Conservation (phyloP, 371 early-diverging fungal genomes). For the Mucor indicus region DNA sequence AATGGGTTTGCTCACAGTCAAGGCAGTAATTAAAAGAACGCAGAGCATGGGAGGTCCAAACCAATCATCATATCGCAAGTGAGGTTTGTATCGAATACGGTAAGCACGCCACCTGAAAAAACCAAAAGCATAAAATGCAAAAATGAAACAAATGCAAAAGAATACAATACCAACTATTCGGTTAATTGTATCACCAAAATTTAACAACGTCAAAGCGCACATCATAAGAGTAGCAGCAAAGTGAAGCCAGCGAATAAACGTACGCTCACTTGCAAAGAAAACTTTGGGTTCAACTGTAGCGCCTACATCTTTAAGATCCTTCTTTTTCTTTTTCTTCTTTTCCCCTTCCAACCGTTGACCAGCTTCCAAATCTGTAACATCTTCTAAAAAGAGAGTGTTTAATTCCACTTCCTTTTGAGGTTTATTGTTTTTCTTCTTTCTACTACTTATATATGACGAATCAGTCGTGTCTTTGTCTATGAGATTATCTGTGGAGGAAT, state of each 20-base stretch:
- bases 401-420: not conserved
- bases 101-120: constrained; percentile 87
- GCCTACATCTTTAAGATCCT: constrained; percentile 8
- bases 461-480: not conserved
- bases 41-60: constrained; percentile 82
- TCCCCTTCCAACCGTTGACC: constrained; percentile 8
- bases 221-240: constrained; percentile 64
- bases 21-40: constrained; percentile 71
- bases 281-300: constrained; percentile 82
- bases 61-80: constrained; percentile 58
- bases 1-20: constrained; percentile 58
- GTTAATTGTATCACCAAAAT: constrained; percentile 69
- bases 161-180: constrained; percentile 65
- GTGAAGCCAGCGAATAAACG: constrained; percentile 84
- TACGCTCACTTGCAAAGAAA: constrained; percentile 97
- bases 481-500: constrained; percentile 20
- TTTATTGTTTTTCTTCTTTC: not conserved
- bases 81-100: constrained; percentile 44
- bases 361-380: constrained; percentile 4
- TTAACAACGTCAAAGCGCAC: constrained; percentile 65
- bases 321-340: constrained; percentile 18
- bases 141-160: constrained; percentile 66
- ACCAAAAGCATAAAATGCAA: constrained; percentile 79
- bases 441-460: not conserved
- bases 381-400: constrained; percentile 7